Conservation (phyloP, 345 rosid species). For the Sonneratia caseolaris region DNA sequence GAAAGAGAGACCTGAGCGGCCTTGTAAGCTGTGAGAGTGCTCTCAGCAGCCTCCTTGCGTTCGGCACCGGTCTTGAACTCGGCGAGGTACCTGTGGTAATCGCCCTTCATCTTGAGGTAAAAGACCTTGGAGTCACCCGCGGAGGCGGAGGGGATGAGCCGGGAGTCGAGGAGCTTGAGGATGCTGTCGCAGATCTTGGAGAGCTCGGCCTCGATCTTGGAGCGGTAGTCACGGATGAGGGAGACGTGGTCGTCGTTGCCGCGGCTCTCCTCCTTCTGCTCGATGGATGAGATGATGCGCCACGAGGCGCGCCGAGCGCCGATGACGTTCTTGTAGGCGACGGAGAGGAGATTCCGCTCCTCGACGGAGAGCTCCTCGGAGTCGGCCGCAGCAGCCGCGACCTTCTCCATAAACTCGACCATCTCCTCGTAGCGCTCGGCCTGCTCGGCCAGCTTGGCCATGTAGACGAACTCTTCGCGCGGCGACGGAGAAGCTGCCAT, state of each 20-base stretch:
- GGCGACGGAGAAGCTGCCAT: slow-evolving; percentile 27
- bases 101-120: slow-evolving; percentile 53
- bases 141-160: slow-evolving; percentile 58
- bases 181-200: slow-evolving; percentile 68
- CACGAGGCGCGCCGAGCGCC: slow-evolving; percentile 52
- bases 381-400: slow-evolving; percentile 45
- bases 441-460: slow-evolving; percentile 23
- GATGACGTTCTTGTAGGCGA: slow-evolving; percentile 54
- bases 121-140: slow-evolving; percentile 79
- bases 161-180: slow-evolving; percentile 50
- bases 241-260: slow-evolving; percentile 44
- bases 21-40: slow-evolving; percentile 17
- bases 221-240: slow-evolving; percentile 58
- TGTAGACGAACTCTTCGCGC: slow-evolving; percentile 68
- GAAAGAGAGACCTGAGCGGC: slow-evolving; percentile 32
- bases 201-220: slow-evolving; percentile 72
- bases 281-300: slow-evolving; percentile 56
- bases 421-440: slow-evolving; percentile 48
- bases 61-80: slow-evolving; percentile 18
- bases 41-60: slow-evolving; percentile 18
- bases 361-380: slow-evolving; percentile 43
- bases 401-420: slow-evolving; percentile 75
- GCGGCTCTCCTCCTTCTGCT: slow-evolving; percentile 57
- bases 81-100: slow-evolving; percentile 18
- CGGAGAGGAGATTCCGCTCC: slow-evolving; percentile 55